Evolutionary conservation across 2,329 filamentous ascomycete species (phyloP), one percentile per base, ranked within the genome.

Genomic region (Pestalotiopsis sp.): DNA sequence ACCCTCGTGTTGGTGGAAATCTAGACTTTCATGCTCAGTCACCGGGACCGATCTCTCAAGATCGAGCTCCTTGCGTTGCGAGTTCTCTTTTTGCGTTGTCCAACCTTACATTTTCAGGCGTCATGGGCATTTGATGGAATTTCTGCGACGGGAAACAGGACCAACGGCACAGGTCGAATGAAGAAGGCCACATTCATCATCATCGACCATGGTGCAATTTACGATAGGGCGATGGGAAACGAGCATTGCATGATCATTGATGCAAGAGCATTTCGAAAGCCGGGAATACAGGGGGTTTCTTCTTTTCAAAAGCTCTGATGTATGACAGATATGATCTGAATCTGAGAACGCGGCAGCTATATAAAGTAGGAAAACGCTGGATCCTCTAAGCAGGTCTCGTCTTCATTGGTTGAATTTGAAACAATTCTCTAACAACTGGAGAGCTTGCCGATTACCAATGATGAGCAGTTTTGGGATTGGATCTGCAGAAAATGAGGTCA

Each of bases 181-280:
- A n/a, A n/a, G 17, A 6, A 38, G 55, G 17, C 40, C 20, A 20
- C n/a, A 65, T 48, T 48, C 48, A 57, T 35, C 30, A 62, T 22
- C 20, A 35, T 10, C 48, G 48, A 39, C 44, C 17, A 20, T 56
- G 48, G 20, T 35, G n/a, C 63, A 39, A 56, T 38, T 39, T 52
- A 38, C 40, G 26, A 35, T 52, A 38, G 63, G 35, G 38, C 44
- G 52, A 65, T 30, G 56, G 63, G 63, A 38, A 65, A 65, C 48
- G 22, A 39, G 40, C 40, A 65, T 57, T 48, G 48, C 63, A 65
- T 56, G 35, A 24, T 48, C 10, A 56, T 56, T 38, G 17, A 56
- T 17, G 20, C 44, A 20, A n/a, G n/a, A 52, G 14, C 3, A n/a
- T 52, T 52, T 9, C 44, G 20, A 52, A 52, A 35, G 30, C 30